Evolutionary conservation across 1,139 yeast genomes (phyloP).

Genomic region (Lodderomyces margitis): DNA sequence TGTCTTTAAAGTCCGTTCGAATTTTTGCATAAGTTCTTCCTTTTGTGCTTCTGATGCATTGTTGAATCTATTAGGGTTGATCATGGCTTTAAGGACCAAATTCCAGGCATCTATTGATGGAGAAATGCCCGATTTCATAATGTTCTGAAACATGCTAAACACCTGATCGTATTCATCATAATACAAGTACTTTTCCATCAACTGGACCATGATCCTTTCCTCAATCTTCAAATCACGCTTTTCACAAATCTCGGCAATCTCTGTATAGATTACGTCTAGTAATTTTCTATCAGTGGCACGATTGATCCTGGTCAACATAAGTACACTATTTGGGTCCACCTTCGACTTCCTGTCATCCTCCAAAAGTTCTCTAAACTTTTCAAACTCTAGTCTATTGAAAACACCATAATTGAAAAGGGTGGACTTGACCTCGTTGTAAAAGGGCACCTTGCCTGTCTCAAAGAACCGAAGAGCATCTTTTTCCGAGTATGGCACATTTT

Average conservation of each 20-base stretch:
- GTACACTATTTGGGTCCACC: conserved; percentile 36
- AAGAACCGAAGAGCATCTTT: conserved; percentile 30
- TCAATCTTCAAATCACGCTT: conserved; percentile 24
- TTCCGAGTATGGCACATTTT: conserved; percentile 22
- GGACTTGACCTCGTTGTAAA: conserved; percentile 20
- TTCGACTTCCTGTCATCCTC: conserved; percentile 10
- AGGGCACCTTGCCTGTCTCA: conserved; percentile 28
- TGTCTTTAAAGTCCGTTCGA: conserved; percentile 33
- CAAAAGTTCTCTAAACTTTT: conserved; percentile 4
- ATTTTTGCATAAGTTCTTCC: conserved; percentile 17
- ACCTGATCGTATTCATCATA: conserved; percentile 30
- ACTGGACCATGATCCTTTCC: conserved; percentile 30
- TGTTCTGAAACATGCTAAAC: conserved; percentile 33
- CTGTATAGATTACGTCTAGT: conserved; percentile 25
- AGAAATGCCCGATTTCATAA: conserved; percentile 27
- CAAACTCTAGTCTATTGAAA: conserved; percentile 8
- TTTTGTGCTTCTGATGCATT: conserved; percentile 15
- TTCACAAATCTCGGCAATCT: conserved; percentile 25
- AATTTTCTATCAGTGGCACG: conserved; percentile 20
- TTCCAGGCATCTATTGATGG: conserved; percentile 39
- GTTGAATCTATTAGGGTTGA: conserved; percentile 28
- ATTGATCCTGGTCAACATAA: conserved; percentile 24
- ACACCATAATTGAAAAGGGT: conserved; percentile 16
- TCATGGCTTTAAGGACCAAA: conserved; percentile 35
- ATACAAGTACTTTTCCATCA: conserved; percentile 38